Evolutionary conservation across 495 filamentous ascomycete species (phyloP), one percentile per base, ranked within the genome.

Genomic region (Terfezia claveryi): DNA sequence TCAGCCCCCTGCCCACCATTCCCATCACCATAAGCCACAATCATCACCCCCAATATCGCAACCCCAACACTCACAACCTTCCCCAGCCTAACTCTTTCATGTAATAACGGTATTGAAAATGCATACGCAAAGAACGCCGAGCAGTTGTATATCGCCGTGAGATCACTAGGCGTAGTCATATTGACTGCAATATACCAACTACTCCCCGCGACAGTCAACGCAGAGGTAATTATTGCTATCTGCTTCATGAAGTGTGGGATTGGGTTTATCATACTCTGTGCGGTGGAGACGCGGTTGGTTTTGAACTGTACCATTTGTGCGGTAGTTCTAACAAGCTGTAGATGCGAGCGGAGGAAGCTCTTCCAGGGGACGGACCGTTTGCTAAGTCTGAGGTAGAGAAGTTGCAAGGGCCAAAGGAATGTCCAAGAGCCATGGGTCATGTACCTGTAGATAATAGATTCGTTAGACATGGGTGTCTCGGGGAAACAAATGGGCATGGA

Each of bases 101-200:
- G 80, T 0, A 98, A 72, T 11, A 98, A 65, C 0, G 86, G 87
- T 23, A 98, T 85, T 50, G 82, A 86, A 63, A 98, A 98, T 10
- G 80, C 89, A 65, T 98, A 98, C 36, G 91, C 91, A 68, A 95
- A 98, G 69, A 98, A 98, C 51, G 91, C 88, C 52, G 85, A 93
- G 73, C 91, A 98, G 68, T 98, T 98, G 74, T 96, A 98, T 64
- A 98, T 98, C 23, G 91, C 91, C 0, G 91, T 98, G 54, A 98
- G 71, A 63, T 98, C 91, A 60, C 80, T 82, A 23, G 91, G 80
- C 11, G 83, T 91, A 0, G 91, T 98, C 75, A 94, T 71, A 66
- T 83, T 82, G 41, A 98, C 89, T 4, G 91, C 91, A 12, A 94
- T 71, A 59, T 95, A 98, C 91, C 91, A 98, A 51, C 81, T 87